A percentile compares a stretch with the other conserved stretches of the same genome.
Conservation (phyloP, 805 yeast genomes). For the Ogataea siamensis region DNA sequence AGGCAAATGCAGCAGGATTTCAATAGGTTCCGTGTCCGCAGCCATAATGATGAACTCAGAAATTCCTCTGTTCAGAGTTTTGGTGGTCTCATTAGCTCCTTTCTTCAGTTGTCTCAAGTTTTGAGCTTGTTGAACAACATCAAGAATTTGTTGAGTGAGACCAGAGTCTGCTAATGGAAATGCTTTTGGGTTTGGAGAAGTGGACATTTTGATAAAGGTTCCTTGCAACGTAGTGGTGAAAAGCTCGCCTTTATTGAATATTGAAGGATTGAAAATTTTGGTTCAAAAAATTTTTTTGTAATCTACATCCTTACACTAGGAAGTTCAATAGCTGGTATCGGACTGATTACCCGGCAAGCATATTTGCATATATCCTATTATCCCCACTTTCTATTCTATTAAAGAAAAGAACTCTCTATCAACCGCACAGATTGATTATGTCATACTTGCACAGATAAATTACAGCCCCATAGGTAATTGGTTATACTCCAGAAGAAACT, state of each 20-base stretch:
- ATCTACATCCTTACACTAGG: conserved; percentile 1
- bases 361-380: background rate
- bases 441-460: too few relatives aligned
- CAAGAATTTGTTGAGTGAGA: conserved; percentile 93
- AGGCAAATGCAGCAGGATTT: conserved; percentile 95
- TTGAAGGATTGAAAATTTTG: conserved; percentile 7
- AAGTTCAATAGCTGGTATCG: background rate
- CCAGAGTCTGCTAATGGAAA: conserved; percentile 98
- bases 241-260: conserved; percentile 39
- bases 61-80: conserved; percentile 98
- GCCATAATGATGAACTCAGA: conserved; percentile 99
- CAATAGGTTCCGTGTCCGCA: conserved; percentile 99
- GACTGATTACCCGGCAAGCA: conserved; percentile 1
- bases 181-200: conserved; percentile 95
- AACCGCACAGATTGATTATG: background rate
- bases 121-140: conserved; percentile 96
- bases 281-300: conserved; percentile 4
- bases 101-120: conserved; percentile 97
- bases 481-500: too few relatives aligned
- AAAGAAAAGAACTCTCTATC: conserved; percentile 1
- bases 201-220: conserved; percentile 61
- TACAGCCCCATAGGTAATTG: too few relatives aligned
- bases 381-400: conserved; percentile 8
- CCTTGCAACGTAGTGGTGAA: conserved; percentile 42
- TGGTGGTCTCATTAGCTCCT: conserved; percentile 99